phyloP scores from a whole-genome alignment of 1,284 basidiomycete species.

The Singerocomus inundabilis region DNA sequence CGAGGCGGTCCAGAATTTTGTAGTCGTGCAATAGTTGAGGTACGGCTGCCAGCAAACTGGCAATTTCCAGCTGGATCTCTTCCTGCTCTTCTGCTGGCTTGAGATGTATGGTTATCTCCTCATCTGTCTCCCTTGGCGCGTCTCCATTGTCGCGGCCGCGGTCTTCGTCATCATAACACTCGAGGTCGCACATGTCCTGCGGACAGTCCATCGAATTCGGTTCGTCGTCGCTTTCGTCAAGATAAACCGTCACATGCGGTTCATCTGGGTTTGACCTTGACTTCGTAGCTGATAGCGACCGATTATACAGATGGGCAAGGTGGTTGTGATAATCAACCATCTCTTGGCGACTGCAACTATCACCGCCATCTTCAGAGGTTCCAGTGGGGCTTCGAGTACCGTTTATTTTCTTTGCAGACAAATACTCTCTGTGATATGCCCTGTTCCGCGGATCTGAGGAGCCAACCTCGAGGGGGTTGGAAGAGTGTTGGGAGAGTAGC shows the following conservation, averaged over 20 bases:
- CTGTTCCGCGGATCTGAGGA: conserved; percentile 61
- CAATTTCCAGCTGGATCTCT: conserved; percentile 78
- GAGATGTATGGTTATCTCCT: conserved; percentile 53
- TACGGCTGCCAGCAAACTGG: conserved; percentile 58
- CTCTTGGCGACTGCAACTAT: conserved; percentile 35
- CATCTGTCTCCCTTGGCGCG: conserved; percentile 46
- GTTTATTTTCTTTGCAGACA: conserved; percentile 32
- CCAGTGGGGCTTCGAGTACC: conserved; percentile 24
- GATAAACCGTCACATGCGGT: conserved; percentile 38
- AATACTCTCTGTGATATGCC: conserved; percentile 43
- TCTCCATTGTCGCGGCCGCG: conserved; percentile 35
- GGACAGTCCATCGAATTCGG: conserved; percentile 38
- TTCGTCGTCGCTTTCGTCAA: conserved; percentile 55
- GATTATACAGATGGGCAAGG: conserved; percentile 38
- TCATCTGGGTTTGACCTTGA: conserved; percentile 22
- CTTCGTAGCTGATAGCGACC: conserved; percentile 21
- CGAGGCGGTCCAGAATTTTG: conserved; percentile 85
- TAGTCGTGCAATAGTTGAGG: conserved; percentile 70
- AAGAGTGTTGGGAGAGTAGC: conserved; percentile 70
- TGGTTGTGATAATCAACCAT: conserved; percentile 54
- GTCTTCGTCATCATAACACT: conserved; percentile 40
- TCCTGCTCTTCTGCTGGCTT: conserved; percentile 68
- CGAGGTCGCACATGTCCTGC: conserved; percentile 33
- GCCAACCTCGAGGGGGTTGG: conserved; percentile 70
- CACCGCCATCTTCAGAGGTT: conserved; percentile 41